These are phyloP conservation scores for Komagataella populi DNA, from an alignment of 805 yeast species.

Conservation along the genomic window DNA sequence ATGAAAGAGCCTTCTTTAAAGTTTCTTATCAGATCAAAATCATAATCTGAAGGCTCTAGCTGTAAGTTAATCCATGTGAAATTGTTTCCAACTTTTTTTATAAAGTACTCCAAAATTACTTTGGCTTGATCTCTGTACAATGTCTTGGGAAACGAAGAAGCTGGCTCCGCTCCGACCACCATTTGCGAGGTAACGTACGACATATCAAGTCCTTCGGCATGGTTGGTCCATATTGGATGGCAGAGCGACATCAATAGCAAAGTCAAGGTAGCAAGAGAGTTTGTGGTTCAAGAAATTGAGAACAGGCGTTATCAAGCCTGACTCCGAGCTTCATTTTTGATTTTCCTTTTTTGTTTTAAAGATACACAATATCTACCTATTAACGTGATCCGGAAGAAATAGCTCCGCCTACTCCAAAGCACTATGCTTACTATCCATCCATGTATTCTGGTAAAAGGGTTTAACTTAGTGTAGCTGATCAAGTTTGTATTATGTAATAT, in stretches of 20 bases:
- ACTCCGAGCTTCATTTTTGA: neutral
- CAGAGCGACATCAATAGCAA: neutral
- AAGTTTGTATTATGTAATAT: neutral
- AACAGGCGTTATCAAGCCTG: neutral
- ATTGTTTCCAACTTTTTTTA: neutral
- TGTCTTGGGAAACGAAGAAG: neutral
- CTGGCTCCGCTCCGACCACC: neutral
- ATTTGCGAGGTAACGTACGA: neutral
- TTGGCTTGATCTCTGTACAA: neutral
- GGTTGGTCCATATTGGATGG: neutral
- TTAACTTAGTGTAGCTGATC: neutral
- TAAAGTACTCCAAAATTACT: neutral
- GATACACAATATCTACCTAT: neutral
- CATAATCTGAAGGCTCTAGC: neutral
- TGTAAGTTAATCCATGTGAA: neutral
- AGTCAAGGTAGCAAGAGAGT: neutral
- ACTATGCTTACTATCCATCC: neutral
- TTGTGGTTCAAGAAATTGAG: neutral
- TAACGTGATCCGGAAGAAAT: neutral
- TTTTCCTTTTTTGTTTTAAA: too few species aligned
- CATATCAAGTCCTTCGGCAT: neutral
- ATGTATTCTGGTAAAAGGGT: neutral
- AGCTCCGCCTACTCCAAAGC: neutral
- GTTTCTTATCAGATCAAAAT: too few species aligned
- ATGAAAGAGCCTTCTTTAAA: neutral